Evolutionary conservation across 768 basidiomycete genomes (phyloP), one percentile per base, ranked within the genome.

Genomic region (Rubroboletus pulcherrimus): DNA sequence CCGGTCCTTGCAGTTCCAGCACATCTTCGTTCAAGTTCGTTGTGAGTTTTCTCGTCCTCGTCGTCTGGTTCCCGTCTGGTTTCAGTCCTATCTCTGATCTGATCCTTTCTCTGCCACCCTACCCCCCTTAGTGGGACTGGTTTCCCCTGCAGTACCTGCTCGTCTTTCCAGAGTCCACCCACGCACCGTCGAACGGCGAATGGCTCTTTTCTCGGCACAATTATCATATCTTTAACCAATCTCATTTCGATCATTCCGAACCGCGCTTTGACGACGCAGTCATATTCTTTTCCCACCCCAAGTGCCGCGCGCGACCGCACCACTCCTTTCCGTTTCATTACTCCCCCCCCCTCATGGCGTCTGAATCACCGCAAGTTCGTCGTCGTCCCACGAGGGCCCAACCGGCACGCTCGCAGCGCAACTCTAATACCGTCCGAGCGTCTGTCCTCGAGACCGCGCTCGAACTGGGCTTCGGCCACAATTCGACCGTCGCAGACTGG

Each of bases 401-500:
- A 39, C 39, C 19, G 10, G 21, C n/a, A 1, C 45, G 41, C 30
- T 4, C 49, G 1, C 57, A 57, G 21, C 81, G 85, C 39, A 76
- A 83, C 63, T 86, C 86, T 0, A 81, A 76, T 68, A 67, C 79
- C 14, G 74, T 89, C 19, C 80, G 88, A 15, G 87, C 88, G 1
- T 89, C 87, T 15, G 87, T 90, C 24, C 79, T 89, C 39, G 86
- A 90, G 63, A 85, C 78, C 7, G 88, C 87, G 7, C 75, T 89
- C 38, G 74, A 87, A 65, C 78, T 90, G 12, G 88, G 88, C 4
- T 66, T 89, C 19, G 79, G 80, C 33, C 77, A 71, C 34, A 87
- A 80, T 57, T 74, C 78, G 17, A 76, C 81, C 29, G 81, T 89
- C 19, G 79, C 85, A 6, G 75, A 84, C 57, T 87, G 87, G 84